These are phyloP conservation scores for Cryptococcus sp. DNA, from an alignment of 1,284 basidiomycete genomes.

Conservation along the genomic window DNA sequence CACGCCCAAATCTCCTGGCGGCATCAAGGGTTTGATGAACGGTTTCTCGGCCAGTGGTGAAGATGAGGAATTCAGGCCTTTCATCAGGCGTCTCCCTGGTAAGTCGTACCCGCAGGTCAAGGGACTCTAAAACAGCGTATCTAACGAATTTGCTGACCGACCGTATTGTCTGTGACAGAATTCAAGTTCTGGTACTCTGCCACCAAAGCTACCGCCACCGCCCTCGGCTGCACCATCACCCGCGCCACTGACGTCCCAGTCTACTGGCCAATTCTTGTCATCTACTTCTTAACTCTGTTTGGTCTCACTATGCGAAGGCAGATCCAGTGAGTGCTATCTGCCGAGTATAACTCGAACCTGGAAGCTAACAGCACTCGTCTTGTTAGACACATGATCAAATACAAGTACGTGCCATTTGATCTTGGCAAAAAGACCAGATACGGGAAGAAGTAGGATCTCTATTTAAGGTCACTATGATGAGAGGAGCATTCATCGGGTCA, in stretches of 20 bases:
- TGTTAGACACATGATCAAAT: conserved; percentile 94
- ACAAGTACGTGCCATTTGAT: conserved; percentile 68
- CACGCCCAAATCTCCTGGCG: conserved; percentile 27
- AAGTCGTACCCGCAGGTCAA: conserved; percentile 37
- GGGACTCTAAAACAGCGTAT: neutral
- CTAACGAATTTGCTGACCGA: neutral
- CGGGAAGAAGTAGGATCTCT: conserved; percentile 39
- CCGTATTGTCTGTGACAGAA: conserved; percentile 17
- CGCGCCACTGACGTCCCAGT: conserved; percentile 89
- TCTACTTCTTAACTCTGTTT: conserved; percentile 88
- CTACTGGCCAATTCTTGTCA: conserved; percentile 94
- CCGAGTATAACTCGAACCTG: neutral
- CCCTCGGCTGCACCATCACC: conserved; percentile 76
- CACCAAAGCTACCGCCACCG: conserved; percentile 82
- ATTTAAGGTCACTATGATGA: too few species aligned
- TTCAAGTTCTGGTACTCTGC: conserved; percentile 75
- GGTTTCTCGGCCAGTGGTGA: conserved; percentile 53
- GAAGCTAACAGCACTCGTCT: conserved; percentile 2
- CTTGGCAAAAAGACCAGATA: conserved; percentile 51
- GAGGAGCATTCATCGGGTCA: too few species aligned
- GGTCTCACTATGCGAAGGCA: conserved; percentile 88
- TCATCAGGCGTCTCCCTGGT: conserved; percentile 96
- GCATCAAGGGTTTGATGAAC: conserved; percentile 47
- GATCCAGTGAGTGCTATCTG: conserved; percentile 66
- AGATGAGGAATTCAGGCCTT: conserved; percentile 88